Evolutionary conservation across 768 basidiomycete species (phyloP), one percentile per base, ranked within the genome.

Genomic region (Lactifluus pinguis): DNA sequence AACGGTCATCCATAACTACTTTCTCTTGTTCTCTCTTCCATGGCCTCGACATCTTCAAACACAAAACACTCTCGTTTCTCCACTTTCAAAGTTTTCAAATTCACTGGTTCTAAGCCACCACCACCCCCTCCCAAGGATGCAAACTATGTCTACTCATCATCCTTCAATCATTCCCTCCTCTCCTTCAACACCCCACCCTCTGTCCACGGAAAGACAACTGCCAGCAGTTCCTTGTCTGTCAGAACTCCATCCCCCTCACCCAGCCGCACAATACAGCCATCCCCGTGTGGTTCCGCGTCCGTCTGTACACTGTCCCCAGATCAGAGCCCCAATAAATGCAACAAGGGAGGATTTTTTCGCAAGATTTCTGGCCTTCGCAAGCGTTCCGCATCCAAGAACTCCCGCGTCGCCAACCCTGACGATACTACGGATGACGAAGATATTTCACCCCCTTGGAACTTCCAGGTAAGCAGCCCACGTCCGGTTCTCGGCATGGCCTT

Each of bases 381-480:
- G 15, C 65, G 65, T 1, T 61, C 65, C 9, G 29, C 50, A 21
- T 58, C 65, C n/a, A 66, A 54, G 57, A 44, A 38, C 56, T 44
- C 50, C 7, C 57, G 50, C 36, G n/a, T 25, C 14, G 21, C 29
- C 38, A 39, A 19, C 3, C 14, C 19, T 15, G 55, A 64, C 6
- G 65, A 60, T 4, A 32, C 29, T 41, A 38, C 42, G 2, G 53
- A 60, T 30, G 57, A 59, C 25, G 65, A 61, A 41, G 55, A 53
- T 30, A 66, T 66, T 4, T 66, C 65, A 10, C 50, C 17, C n/a
- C 65, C 65, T 19, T 66, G 57, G 57, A 66, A 66, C 39, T 48
- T 66, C 41, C 65, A 66, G 59, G 65, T 66, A 30, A 36, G 65
- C 4, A 25, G 10, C 10, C 13, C 36, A 17, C 25, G 11, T 39